phyloP scores from a whole-genome alignment of 805 yeast species.

The Zygotorulaspora chibaensis region DNA sequence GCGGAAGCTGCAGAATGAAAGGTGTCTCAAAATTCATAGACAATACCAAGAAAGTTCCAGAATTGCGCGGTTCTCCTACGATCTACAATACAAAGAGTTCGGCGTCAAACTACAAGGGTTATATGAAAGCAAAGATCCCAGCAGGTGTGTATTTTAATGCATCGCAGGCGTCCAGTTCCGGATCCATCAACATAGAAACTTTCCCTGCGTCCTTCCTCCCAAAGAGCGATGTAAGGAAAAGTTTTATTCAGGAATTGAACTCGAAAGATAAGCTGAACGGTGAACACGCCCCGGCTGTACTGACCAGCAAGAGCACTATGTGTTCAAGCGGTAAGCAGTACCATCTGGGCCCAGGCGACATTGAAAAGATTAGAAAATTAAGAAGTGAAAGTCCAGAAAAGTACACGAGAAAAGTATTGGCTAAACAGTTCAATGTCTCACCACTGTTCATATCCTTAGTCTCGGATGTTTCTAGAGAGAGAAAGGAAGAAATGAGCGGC shows the following conservation, averaged over 20 bases:
- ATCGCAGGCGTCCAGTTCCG: conserved; percentile 59
- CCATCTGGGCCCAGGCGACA: conserved; percentile 54
- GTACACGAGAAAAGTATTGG: conserved; percentile 62
- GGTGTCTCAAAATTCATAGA: conserved; percentile 18
- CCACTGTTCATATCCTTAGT: conserved; percentile 51
- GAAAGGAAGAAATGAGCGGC: conserved; percentile 42
- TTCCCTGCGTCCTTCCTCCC: conserved; percentile 75
- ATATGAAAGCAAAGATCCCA: conserved; percentile 39
- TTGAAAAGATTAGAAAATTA: conserved; percentile 51
- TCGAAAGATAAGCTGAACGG: conserved; percentile 29
- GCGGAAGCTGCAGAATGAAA: conserved; percentile 5
- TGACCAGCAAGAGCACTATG: conserved; percentile 24
- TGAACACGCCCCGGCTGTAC: conserved; percentile 41
- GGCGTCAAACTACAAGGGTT: conserved; percentile 58
- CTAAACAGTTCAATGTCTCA: conserved; percentile 53
- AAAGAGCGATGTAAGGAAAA: conserved; percentile 51
- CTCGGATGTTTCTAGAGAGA: conserved; percentile 42
- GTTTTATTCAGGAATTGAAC: conserved; percentile 30
- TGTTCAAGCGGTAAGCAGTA: conserved; percentile 40
- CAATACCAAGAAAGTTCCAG: conserved; percentile 13
- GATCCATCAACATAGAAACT: conserved; percentile 40
- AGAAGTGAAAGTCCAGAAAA: conserved; percentile 54
- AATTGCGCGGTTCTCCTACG: conserved; percentile 34
- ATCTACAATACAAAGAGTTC: conserved; percentile 59
- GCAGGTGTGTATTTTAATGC: conserved; percentile 59